Conservation (phyloP, 257 asterid species). For the Solanum lycopersicoides region DNA sequence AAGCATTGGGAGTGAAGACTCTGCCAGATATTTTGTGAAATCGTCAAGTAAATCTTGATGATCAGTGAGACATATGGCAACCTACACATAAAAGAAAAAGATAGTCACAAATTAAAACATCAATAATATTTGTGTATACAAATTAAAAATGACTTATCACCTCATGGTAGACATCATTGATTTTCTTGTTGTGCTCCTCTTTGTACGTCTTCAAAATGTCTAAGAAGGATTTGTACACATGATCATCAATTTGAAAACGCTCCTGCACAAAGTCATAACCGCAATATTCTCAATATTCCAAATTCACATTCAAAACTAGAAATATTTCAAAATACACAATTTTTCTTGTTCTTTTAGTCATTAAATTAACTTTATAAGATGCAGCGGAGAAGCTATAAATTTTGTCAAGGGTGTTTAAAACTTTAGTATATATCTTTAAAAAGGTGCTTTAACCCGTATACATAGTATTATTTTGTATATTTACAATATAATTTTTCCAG, state of each 20-base stretch:
- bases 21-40: conserved; percentile 82
- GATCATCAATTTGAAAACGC: conserved; percentile 80
- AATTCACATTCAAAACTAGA: no score
- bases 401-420: background rate
- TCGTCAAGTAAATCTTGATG: conserved; percentile 89
- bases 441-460: background rate
- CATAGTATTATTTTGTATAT: background rate
- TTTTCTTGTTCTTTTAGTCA: no score
- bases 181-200: conserved; percentile 71
- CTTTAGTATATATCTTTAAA: background rate
- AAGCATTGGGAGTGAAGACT: conserved; percentile 40
- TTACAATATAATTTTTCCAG: background rate
- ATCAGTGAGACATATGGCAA: conserved; percentile 61
- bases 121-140: background rate
- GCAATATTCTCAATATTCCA: background rate
- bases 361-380: no score
- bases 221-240: conserved; percentile 80
- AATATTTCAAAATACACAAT: no score
- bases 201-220: conserved; percentile 90
- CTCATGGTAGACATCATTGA: conserved; percentile 85
- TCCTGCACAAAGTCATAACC: conserved; percentile 36
- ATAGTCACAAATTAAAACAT: background rate
- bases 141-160: conserved; percentile 2
- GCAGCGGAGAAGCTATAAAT: background rate
- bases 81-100: conserved; percentile 27